phyloP scores from a whole-genome alignment of 495 filamentous ascomycete genomes.

The Tuber microsphaerosporum region DNA sequence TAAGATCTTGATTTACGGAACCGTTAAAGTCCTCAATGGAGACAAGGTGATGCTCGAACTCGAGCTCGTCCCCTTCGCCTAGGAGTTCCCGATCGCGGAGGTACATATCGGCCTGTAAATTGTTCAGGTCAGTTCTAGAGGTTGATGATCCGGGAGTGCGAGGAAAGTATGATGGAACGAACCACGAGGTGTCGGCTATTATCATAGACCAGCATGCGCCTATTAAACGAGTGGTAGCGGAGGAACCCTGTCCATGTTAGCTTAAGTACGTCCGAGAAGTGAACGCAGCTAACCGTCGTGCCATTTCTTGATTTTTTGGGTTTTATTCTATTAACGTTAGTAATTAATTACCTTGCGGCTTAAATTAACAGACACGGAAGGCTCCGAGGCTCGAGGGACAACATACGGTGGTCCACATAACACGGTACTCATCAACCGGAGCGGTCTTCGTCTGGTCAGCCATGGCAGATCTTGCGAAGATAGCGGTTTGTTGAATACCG shows the following conservation, averaged over 20 bases:
- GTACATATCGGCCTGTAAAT: slow-evolving; percentile 39
- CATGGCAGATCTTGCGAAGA: neutral
- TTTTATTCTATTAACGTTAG: slow-evolving; percentile 37
- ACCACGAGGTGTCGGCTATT: slow-evolving; percentile 35
- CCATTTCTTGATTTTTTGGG: slow-evolving; percentile 42
- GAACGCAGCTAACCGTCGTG: slow-evolving; percentile 35
- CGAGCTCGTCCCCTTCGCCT: slow-evolving; percentile 38
- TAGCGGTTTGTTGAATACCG: neutral
- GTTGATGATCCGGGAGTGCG: neutral
- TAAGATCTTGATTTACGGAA: slow-evolving; percentile 37
- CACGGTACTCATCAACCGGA: slow-evolving; percentile 37
- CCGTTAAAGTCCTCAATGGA: slow-evolving; percentile 38
- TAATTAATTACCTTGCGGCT: neutral
- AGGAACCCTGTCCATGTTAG: slow-evolving; percentile 36
- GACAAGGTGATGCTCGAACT: slow-evolving; percentile 41
- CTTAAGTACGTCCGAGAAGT: neutral
- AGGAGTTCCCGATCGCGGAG: slow-evolving; percentile 27
- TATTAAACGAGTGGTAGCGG: slow-evolving; percentile 41
- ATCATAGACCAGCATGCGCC: slow-evolving; percentile 39
- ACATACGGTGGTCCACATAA: slow-evolving; percentile 39
- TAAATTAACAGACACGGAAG: neutral
- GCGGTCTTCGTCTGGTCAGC: slow-evolving; percentile 29
- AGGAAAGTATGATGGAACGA: neutral
- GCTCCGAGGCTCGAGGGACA: neutral
- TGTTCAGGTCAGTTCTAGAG: slow-evolving; percentile 7